Conservation (phyloP, 164 flowering plant species). For the Macadamia integrifolia region DNA sequence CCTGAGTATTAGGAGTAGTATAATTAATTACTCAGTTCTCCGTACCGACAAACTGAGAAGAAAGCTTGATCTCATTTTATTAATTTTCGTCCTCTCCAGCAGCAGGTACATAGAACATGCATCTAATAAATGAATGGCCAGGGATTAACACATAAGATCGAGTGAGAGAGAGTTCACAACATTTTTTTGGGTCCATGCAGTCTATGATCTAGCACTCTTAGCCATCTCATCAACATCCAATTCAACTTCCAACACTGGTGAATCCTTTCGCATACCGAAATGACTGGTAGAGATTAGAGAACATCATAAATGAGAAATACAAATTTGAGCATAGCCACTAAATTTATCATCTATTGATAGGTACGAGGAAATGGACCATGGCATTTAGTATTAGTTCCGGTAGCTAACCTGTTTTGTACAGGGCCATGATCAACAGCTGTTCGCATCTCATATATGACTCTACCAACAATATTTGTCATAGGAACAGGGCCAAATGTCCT, state of each 20-base stretch:
- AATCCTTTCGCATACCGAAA: conserved; percentile 56
- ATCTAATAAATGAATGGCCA: background rate
- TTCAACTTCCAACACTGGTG: conserved; percentile 75
- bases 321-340: background rate
- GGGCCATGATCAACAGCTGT: conserved; percentile 93
- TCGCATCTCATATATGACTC: conserved; percentile 75
- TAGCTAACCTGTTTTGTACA: conserved; percentile 70
- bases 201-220: conserved; percentile 52
- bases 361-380: background rate
- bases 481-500: conserved; percentile 85
- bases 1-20: background rate
- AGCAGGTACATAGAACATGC: conserved; percentile 3
- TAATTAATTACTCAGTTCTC: background rate
- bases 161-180: background rate
- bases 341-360: background rate
- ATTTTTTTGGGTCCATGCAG: background rate
- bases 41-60: background rate
- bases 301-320: conserved; percentile 3
- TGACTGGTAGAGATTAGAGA: conserved; percentile 44
- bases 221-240: conserved; percentile 91
- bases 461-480: conserved; percentile 67
- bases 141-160: background rate
- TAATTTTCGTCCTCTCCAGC: background rate
- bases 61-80: background rate
- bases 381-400: background rate